Percentiles rank a stretch among this genome's conserved stretches.
phyloP scores from a whole-genome alignment of 352 stramenopile genomes.

The Globisporangium cystogenes region DNA sequence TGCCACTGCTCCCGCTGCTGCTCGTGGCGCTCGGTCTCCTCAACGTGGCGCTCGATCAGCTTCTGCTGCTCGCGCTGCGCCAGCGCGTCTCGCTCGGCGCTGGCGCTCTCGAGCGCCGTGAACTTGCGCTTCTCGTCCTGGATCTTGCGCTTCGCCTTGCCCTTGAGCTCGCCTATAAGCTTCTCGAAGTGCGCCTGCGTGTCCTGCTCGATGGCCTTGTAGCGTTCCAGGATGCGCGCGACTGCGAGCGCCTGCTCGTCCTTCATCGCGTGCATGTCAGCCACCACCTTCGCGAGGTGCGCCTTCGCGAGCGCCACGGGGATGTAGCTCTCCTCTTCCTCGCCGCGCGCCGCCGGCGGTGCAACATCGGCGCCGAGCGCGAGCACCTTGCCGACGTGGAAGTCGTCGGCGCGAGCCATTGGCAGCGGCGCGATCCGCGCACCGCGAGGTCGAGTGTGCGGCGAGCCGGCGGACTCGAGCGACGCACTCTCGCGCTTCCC shows the following conservation, averaged over 20 bases:
- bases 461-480: not conserved
- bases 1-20: slow-evolving; percentile 19
- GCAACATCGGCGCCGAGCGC: slow-evolving; percentile 7
- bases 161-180: slow-evolving; percentile 30
- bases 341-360: slow-evolving; percentile 4
- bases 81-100: not conserved
- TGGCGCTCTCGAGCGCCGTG: not conserved
- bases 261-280: slow-evolving; percentile 78
- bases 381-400: slow-evolving; percentile 50
- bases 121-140: slow-evolving; percentile 14
- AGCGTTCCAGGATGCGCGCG: slow-evolving; percentile 42
- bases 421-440: slow-evolving; percentile 24
- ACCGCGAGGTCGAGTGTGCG: not conserved
- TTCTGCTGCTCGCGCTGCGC: slow-evolving; percentile 5
- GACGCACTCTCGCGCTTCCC: not conserved
- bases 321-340: slow-evolving; percentile 60
- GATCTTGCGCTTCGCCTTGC: slow-evolving; percentile 20
- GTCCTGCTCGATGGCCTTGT: slow-evolving; percentile 48
- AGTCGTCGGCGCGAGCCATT: slow-evolving; percentile 27
- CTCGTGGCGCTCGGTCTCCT: slow-evolving; percentile 17
- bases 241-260: slow-evolving; percentile 50
- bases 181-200: slow-evolving; percentile 53
- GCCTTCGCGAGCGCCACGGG: slow-evolving; percentile 53
- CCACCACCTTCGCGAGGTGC: slow-evolving; percentile 61
- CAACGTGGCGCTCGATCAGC: slow-evolving; percentile 15